Base-by-base conservation (phyloP, 106 monocot genomes). In the Apostasia ramifera region DNA sequence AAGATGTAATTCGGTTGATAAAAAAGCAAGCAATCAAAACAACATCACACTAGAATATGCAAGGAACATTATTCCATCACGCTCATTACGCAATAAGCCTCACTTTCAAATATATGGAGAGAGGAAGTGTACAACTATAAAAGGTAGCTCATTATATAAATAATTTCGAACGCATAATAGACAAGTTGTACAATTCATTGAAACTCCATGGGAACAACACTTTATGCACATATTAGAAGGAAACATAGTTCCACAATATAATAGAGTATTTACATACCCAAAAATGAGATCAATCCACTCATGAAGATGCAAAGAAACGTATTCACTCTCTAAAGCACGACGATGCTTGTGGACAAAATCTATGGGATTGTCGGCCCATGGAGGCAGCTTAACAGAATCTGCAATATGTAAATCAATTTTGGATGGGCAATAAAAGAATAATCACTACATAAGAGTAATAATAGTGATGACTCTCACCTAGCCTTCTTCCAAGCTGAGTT, bases 271-370 rank as follows among this genome's bases (percentile, higher is more conserved):
- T n/a, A 40, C 74, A 63, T 90, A 98, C 98, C 98, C 98, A 78
- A 98, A 98, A 80, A 93, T 90, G 63, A 98, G 85, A 67, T 98
- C 98, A 52, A 98, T 93, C 98, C 98, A 98, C 67, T 98, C 90
- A 77, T 98, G 87, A 58, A 98, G 75, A 85, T 98, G 98, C 59
- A 79, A 81, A 62, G 98, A 98, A 41, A 90, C 93, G 72, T 98
- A 81, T 75, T 93, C 98, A 76, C 98, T 98, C 79, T 98, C 98
- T 75, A 98, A 87, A 68, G 98, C 98, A 67, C 73, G 76, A 3
- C 85, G 85, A 81, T 98, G 93, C 70, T 93, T 93, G 76, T 90
- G 83, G 69, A 98, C 84, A 71, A 98, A 98, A 82, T 98, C 98
- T 71, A 93, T 76, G 63, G 93, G 80, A 74, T 68, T 87, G 40